Evolutionary conservation across 2,329 filamentous ascomycete species (phyloP).

Genomic region (Claviceps digitariae): DNA sequence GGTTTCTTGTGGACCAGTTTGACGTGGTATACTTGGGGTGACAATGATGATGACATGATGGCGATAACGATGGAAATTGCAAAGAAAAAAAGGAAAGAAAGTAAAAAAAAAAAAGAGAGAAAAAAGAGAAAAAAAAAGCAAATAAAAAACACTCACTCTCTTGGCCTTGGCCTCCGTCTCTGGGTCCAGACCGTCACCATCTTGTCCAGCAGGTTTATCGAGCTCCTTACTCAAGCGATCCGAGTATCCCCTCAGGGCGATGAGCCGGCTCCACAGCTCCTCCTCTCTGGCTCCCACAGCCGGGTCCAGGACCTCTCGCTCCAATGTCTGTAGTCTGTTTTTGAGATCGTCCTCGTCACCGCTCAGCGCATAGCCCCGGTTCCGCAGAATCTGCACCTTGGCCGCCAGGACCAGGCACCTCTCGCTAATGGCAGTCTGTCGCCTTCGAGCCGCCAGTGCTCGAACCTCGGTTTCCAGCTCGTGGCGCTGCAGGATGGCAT

Average conservation of each 20-base stretch:
- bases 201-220: conserved; percentile 47
- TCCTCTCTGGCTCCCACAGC: conserved; percentile 63
- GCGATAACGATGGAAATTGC: too few species aligned
- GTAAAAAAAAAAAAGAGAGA: background rate
- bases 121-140: background rate
- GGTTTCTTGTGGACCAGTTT: background rate
- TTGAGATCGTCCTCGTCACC: conserved; percentile 67
- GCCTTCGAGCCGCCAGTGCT: conserved; percentile 56
- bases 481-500: conserved; percentile 60
- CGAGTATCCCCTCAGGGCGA: conserved; percentile 59
- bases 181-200: conserved; percentile 48
- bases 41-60: background rate
- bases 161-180: conserved; percentile 60
- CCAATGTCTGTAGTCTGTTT: conserved; percentile 54
- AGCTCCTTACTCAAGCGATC: conserved; percentile 61
- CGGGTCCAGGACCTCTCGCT: conserved; percentile 60
- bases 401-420: conserved; percentile 62
- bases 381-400: conserved; percentile 67
- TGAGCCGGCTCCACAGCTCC: conserved; percentile 74
- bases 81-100: too few species aligned
- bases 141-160: conserved; percentile 42
- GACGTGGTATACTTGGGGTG: background rate
- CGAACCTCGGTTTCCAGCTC: conserved; percentile 65
- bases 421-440: conserved; percentile 59
- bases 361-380: conserved; percentile 68